A percentile compares a stretch with the other conserved stretches of the same genome.
Evolutionary conservation across 805 yeast genomes (phyloP).

Genomic region (Yamadazyma insecticola): DNA sequence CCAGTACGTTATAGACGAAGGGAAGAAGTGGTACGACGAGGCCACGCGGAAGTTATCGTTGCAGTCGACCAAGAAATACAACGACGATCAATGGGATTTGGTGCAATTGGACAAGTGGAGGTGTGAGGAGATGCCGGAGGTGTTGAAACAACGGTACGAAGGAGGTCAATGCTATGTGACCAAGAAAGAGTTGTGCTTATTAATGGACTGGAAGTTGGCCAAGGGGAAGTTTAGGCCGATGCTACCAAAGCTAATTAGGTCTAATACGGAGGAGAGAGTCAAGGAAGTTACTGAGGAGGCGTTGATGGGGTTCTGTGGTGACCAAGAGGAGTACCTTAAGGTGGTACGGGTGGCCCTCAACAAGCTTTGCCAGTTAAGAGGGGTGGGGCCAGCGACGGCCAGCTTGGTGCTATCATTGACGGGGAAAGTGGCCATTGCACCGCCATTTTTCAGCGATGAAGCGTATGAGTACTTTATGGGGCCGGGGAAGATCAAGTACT

Average conservation of each 20-base stretch:
- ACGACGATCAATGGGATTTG: conserved; percentile 22
- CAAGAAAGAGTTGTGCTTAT: conserved; percentile 33
- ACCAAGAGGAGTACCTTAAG: conserved; percentile 12
- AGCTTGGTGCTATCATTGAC: conserved; percentile 37
- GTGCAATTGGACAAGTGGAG: conserved; percentile 38
- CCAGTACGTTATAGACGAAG: too few species aligned
- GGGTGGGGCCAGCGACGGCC: conserved; percentile 51
- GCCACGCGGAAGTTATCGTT: too few species aligned
- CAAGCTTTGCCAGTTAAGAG: conserved; percentile 31
- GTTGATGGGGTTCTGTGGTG: too few species aligned
- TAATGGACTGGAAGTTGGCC: conserved; percentile 48
- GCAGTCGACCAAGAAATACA: conserved; percentile 21
- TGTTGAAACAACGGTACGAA: conserved; percentile 19
- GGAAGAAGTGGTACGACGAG: too few species aligned
- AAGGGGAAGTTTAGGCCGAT: conserved; percentile 43
- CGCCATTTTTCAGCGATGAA: conserved; percentile 50
- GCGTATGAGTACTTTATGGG: conserved; percentile 33
- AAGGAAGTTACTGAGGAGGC: conserved; percentile 33
- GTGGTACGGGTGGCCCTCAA: conserved; percentile 22
- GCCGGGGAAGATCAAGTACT: too few species aligned
- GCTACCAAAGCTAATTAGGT: conserved; percentile 35
- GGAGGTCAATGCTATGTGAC: conserved; percentile 22
- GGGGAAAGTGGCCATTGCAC: conserved; percentile 15
- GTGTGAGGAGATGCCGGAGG: conserved; percentile 21
- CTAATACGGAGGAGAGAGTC: conserved; percentile 29